These are phyloP conservation scores for Paracorniculantispora psalliotae DNA, from an alignment of 2,329 filamentous ascomycete species.

Conservation along the genomic window DNA sequence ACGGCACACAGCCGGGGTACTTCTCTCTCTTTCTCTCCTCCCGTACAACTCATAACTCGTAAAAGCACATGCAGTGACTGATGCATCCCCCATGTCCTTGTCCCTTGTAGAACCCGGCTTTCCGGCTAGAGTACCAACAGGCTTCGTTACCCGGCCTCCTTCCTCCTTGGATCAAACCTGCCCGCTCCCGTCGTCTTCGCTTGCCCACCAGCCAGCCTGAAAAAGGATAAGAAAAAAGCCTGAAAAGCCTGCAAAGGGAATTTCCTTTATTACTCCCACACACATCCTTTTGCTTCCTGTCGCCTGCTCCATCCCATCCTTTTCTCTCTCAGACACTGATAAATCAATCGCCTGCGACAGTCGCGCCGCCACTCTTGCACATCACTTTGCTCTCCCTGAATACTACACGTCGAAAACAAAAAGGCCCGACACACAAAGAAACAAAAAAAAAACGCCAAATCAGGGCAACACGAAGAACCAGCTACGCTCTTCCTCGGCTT, in stretches of 20 bases:
- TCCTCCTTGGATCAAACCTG: constrained; percentile 1
- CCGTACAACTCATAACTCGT: background rate
- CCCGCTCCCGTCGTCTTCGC: background rate
- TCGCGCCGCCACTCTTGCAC: background rate
- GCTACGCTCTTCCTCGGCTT: background rate
- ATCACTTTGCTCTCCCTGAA: background rate
- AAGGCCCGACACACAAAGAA: background rate
- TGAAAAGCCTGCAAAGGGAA: background rate
- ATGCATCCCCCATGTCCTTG: background rate
- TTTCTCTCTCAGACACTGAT: background rate
- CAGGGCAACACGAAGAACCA: background rate
- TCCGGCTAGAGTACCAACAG: background rate
- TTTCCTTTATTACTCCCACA: background rate
- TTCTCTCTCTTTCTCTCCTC: background rate
- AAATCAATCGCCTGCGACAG: background rate
- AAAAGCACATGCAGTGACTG: constrained; percentile 2
- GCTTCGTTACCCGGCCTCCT: background rate
- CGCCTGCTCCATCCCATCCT: background rate
- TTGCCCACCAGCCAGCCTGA: constrained; percentile 1
- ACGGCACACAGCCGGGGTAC: no score
- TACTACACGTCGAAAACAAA: background rate
- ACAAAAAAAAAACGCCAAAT: background rate
- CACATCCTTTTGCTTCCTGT: background rate
- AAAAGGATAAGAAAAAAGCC: no score
- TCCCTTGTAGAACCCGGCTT: constrained; percentile 4